Evolutionary conservation across 345 rosid genomes (phyloP).

Genomic region (Eucalyptus marginata): DNA sequence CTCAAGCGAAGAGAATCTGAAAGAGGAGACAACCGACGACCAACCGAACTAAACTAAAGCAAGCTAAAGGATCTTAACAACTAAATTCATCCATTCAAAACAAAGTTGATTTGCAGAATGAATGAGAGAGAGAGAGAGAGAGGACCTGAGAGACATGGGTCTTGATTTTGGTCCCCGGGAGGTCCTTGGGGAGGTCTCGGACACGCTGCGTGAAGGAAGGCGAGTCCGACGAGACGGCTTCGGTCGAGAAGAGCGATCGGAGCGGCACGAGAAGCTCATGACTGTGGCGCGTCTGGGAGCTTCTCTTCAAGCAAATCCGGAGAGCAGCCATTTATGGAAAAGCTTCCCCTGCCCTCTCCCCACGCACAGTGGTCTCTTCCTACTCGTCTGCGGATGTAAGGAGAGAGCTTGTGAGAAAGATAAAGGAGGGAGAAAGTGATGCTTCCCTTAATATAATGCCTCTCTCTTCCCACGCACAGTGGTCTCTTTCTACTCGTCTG

Average conservation of each 20-base stretch:
- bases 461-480: background rate
- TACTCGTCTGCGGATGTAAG: background rate
- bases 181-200: conserved; percentile 62
- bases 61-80: background rate
- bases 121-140: background rate
- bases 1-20: background rate
- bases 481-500: background rate
- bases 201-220: conserved; percentile 52
- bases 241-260: conserved; percentile 35
- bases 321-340: background rate
- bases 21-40: background rate
- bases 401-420: background rate
- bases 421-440: background rate
- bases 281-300: background rate
- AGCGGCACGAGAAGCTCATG: background rate
- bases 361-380: background rate
- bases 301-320: conserved; percentile 19
- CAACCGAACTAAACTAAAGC: background rate
- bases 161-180: conserved; percentile 57
- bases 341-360: background rate
- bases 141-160: conserved; percentile 50
- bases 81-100: background rate
- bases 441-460: background rate
- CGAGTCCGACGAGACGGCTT: conserved; percentile 8
- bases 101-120: background rate